Conservation (phyloP, 257 asterid genomes). For the Solanum paucissectum region DNA sequence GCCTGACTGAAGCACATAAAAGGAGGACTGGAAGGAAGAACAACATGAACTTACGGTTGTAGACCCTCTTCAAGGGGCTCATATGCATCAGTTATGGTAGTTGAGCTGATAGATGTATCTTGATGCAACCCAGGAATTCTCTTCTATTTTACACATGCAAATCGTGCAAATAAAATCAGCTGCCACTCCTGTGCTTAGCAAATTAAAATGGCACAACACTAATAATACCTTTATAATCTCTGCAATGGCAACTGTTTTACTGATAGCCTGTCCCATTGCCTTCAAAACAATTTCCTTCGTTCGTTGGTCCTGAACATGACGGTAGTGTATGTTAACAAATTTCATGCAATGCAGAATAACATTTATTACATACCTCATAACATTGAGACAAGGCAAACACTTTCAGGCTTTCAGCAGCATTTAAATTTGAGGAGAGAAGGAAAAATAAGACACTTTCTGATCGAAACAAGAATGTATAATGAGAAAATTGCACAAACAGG, state of each 20-base stretch:
- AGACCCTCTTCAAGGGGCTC: slow-evolving; percentile 58
- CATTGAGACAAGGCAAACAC: background rate
- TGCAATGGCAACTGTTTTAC: slow-evolving; percentile 46
- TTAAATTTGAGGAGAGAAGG: background rate
- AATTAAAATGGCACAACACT: background rate
- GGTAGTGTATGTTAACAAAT: background rate
- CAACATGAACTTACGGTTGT: slow-evolving; percentile 26
- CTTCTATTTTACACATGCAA: slow-evolving; percentile 20
- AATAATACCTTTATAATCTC: slow-evolving; percentile 46
- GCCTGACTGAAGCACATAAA: background rate
- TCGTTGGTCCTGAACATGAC: slow-evolving; percentile 25
- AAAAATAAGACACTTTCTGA: background rate
- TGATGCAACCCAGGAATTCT: slow-evolving; percentile 38
- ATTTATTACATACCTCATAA: background rate
- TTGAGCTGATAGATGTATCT: slow-evolving; percentile 42
- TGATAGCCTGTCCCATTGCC: slow-evolving; percentile 61
- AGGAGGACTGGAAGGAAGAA: background rate
- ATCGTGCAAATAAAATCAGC: background rate
- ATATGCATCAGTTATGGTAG: slow-evolving; percentile 45
- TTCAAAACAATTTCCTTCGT: slow-evolving; percentile 35
- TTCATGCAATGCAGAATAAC: background rate
- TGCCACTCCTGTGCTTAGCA: background rate
- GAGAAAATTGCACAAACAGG: background rate
- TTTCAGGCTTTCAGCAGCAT: background rate
- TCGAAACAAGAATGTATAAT: background rate